Evolutionary conservation across 2,329 filamentous ascomycete genomes (phyloP), one percentile per base, ranked within the genome.

Genomic region (Pseudocercospora vitis): DNA sequence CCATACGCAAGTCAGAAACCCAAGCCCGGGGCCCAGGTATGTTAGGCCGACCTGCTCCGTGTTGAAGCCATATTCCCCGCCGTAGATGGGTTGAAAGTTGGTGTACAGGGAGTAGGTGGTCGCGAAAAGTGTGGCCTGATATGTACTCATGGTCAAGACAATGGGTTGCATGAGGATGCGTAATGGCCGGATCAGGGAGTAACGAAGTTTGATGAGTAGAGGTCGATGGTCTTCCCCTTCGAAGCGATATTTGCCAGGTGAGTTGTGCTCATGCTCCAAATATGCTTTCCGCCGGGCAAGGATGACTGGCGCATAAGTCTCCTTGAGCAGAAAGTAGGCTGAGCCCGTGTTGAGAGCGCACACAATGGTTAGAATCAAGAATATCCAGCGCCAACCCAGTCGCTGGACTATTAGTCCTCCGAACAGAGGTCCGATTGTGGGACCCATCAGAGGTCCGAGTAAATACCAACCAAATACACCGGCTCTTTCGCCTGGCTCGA

Each of bases 91-190:
- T 57, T 77, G 74, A 64, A 78, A 73, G 56, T 77, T 77, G 7
- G 75, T 76, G 63, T 76, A 77, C 42, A 77, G 71, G 53, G 67
- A 71, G 64, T 76, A 78, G 3, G 74, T 77, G 1, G 74, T 77
- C n/a, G 70, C 74, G 52, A 77, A 77, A 37, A 77, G 67, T 3
- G 76, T 62, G 3, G 75, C 74, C 58, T 77, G 75, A 54, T 77
- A 78, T 0, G 72, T 61, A 12, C 70, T 70, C 74, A 77, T 76
- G 12, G 66, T 73, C 3, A 75, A 65, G 4, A 78, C 74, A 40
- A 78, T 77, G 0, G 76, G 75, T 49, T 77, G 75, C 3, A 66
- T 53, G 28, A 77, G 69, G 45, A 77, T 77, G 31, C 70, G 69
- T 1, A 73, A 64, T 1, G 75, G 75, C 7, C 75, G 65, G 8